A percentile compares a stretch with the other conserved stretches of the same genome.
phyloP scores from a whole-genome alignment of 2,329 filamentous ascomycete genomes.

The Bimuria novae-zelandiae region DNA sequence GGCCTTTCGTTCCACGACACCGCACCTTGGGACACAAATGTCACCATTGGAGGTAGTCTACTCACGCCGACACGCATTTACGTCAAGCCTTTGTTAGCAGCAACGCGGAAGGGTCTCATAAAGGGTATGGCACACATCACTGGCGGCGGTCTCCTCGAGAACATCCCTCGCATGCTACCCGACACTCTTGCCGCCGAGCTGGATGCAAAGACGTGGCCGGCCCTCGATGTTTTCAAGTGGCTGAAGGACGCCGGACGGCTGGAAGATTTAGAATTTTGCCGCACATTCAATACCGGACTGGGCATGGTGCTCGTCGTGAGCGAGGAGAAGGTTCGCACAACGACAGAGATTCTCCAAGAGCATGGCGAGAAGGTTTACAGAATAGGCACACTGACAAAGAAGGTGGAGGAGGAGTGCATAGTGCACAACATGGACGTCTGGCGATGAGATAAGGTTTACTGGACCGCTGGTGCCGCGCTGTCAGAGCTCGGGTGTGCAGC shows the following conservation, averaged over 20 bases:
- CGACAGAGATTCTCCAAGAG: slow-evolving; percentile 63
- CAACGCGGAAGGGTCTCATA: slow-evolving; percentile 65
- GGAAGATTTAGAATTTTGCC: slow-evolving; percentile 76
- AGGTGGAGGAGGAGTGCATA: slow-evolving; percentile 63
- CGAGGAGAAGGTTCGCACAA: slow-evolving; percentile 63
- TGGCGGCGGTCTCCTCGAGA: slow-evolving; percentile 89
- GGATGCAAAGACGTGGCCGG: slow-evolving; percentile 74
- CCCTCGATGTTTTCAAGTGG: slow-evolving; percentile 85
- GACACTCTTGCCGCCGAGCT: slow-evolving; percentile 77
- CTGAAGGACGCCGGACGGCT: slow-evolving; percentile 76
- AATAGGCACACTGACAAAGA: slow-evolving; percentile 72
- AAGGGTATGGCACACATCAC: slow-evolving; percentile 98
- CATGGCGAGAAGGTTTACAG: slow-evolving; percentile 77
- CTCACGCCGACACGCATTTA: slow-evolving; percentile 94
- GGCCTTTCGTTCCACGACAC: slow-evolving; percentile 71
- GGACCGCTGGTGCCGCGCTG: neutral
- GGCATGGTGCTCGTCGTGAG: slow-evolving; percentile 91
- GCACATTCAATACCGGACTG: slow-evolving; percentile 92
- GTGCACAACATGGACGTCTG: slow-evolving; percentile 63
- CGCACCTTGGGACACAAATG: slow-evolving; percentile 74
- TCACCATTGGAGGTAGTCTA: slow-evolving; percentile 73
- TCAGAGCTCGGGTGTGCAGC: neutral
- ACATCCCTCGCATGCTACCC: slow-evolving; percentile 92
- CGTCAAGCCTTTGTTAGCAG: slow-evolving; percentile 77
- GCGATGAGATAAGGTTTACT: slow-evolving; percentile 29